Evolutionary conservation across 2,329 filamentous ascomycete genomes (phyloP), one percentile per base, ranked within the genome.

Genomic region (Diplodia sapinea): DNA sequence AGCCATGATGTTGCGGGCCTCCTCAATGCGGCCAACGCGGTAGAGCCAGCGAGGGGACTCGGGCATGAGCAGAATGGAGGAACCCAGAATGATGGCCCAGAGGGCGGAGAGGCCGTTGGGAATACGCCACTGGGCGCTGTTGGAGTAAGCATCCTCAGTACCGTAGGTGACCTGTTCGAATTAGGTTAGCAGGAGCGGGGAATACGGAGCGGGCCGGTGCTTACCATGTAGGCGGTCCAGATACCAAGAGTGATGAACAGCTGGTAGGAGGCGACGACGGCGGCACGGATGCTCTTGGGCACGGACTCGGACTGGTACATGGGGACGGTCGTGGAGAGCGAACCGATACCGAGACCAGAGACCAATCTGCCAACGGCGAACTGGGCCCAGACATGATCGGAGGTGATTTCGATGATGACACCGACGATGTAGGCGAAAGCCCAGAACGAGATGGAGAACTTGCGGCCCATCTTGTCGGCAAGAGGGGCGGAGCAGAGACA

Each of bases 231-330:
- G 66, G 66, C 66, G 66, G 66, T 68, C 66, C 66, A 68, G 69
- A 82, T 82, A 68, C 79, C 80, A 49, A 82, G 75, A 11, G 79
- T 82, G 66, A 82, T 79, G 76, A 81, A 80, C n/a, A 82, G 77
- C 71, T 82, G 80, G 71, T 81, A 82, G 4, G 77, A 79, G 15
- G 79, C 77, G n/a, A 90, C 86, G 52, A 90, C 84, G 40, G 86
- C 84, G 71, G 88, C 88, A 71, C 88, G 86, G 69, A 90, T 88
- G 72, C 87, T 83, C 20, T 83, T 82, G 4, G 88, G 88, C 1
- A 86, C 83, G 64, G 83, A 87, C 74, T 91, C 88, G 50, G 86
- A 86, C 77, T 90, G 88, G 77, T 88, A 90, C 83, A 90, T 87
- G 68, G 88, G 88, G 2, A 90, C 87, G 43, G 87, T 82, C 40